Evolutionary conservation across 2,329 filamentous ascomycete species (phyloP), one percentile per base, ranked within the genome.

Genomic region (Colletotrichum liriopes): DNA sequence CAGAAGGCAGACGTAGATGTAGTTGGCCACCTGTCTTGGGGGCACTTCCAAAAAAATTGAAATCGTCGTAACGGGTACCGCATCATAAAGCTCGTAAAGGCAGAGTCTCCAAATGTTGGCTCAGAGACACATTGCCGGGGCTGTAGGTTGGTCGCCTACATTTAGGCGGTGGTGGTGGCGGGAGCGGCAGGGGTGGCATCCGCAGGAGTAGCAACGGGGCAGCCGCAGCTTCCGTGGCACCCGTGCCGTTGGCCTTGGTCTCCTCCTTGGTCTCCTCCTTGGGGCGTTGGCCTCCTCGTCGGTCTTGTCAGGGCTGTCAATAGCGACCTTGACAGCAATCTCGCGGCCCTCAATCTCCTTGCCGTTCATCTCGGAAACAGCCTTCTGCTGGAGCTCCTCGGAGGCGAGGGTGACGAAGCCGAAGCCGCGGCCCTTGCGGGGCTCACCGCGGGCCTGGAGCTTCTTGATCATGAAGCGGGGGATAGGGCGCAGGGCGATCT

Each of bases 401-500:
- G 94, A 97, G 75, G 93, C 93, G 74, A 99, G 92, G 73, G 95
- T 98, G 75, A 99, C 96, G 84, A 99, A 99, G 77, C 96, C 96
- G 83, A 99, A 99, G 77, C 96, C 96, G 88, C 96, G 96, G 74
- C 96, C 96, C 93, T 99, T 99, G 88, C 96, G 96, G 79, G 96
- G 92, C 88, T 99, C 96, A 82, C 95, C 95, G 82, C 96, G 96
- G 80, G 96, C 95, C 87, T 98, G 95, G 75, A 99, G 94, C 91
- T 99, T 99, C 93, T 98, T 98, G 87, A 99, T 96, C 96, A 99
- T 99, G 89, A 98, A 99, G 80, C 96, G 95, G 78, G 96, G 96
- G 78, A 99, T 99, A 64, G 96, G 96, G 79, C 96, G 96, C 78
- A 99, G 94, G 77, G 96, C 96, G 81, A 99, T 98, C 92, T 98